Evolutionary conservation across 2,329 filamentous ascomycete genomes (phyloP), one percentile per base, ranked within the genome.

Genomic region (Zymoseptoria ardabiliae): DNA sequence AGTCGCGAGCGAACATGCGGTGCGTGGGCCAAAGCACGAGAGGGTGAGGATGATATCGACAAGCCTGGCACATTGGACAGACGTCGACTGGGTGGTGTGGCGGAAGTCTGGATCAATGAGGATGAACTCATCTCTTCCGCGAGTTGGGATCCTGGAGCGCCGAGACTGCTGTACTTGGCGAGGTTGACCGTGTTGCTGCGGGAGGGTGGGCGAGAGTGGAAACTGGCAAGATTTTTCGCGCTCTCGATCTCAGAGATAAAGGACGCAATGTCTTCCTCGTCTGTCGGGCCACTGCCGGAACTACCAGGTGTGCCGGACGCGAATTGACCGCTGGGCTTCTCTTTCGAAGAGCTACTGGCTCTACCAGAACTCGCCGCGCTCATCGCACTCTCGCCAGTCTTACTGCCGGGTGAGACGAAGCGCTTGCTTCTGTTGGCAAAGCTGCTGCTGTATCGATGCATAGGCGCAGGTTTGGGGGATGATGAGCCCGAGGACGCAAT

Each of bases 91-190:
- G 84, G 86, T 0, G 91, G 90, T 60, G 85, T 89, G 4, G 89
- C 91, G 0, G 91, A 94, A 48, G 90, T 85, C 53, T 96, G 89
- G 59, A 97, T 78, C 66, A 95, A 85, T 68, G 91, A 82, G 0
- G 93, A 97, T 0, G 91, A 94, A 25, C 90, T 91, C 82, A 99
- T 91, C 0, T 91, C 96, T 57, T 99, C 94, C 0, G 91, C 95
- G 49, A 99, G 81, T 4, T 85, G 89, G 58, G 90, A 89, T 70
- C 96, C 92, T 0, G 90, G 92, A 61, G 97, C 93, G 65, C 85
- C 84, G 89, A 97, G 93, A 60, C 85, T 82, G 68, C 94, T 91
- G 70, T 94, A 97, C 67, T 89, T 91, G 21, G 86, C 61, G 28
- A 72, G 60, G 57, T 72, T 70, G 56, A 72, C 67, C 6, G 61